phyloP scores from a whole-genome alignment of 2,329 filamentous ascomycete genomes.

The Alternaria ventricosa region DNA sequence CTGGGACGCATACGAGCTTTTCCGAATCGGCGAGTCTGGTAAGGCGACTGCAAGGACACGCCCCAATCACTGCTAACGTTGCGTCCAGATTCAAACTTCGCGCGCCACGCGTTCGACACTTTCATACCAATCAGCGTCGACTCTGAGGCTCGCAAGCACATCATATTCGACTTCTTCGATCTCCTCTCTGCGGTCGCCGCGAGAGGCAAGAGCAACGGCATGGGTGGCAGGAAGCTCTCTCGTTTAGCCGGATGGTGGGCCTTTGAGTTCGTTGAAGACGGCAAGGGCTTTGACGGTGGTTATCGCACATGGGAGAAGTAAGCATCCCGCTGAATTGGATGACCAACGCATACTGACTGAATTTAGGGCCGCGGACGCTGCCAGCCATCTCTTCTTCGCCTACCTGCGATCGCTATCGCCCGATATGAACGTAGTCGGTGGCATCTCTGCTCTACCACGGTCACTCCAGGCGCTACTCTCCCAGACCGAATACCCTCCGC shows the following conservation, averaged over 20 bases:
- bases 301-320: conserved; percentile 88
- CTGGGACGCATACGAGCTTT: conserved; percentile 96
- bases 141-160: conserved; percentile 80
- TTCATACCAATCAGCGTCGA: conserved; percentile 96
- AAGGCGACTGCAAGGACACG: conserved; percentile 35
- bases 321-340: conserved; percentile 35
- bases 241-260: conserved; percentile 98
- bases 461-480: conserved; percentile 89
- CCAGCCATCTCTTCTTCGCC: conserved; percentile 96
- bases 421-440: conserved; percentile 72
- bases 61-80: conserved; percentile 23
- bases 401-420: conserved; percentile 90
- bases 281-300: conserved; percentile 91
- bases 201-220: conserved; percentile 89
- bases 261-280: conserved; percentile 86
- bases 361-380: conserved; percentile 85
- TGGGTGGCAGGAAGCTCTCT: conserved; percentile 91
- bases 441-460: conserved; percentile 85
- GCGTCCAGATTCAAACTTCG: conserved; percentile 81
- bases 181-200: conserved; percentile 89
- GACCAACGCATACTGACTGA: conserved; percentile 33
- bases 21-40: conserved; percentile 94
- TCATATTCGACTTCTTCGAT: conserved; percentile 97
- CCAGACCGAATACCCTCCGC: conserved; percentile 92
- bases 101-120: conserved; percentile 90